Evolutionary conservation across 345 rosid species (phyloP).

Genomic region (Pugionium dolabratum): DNA sequence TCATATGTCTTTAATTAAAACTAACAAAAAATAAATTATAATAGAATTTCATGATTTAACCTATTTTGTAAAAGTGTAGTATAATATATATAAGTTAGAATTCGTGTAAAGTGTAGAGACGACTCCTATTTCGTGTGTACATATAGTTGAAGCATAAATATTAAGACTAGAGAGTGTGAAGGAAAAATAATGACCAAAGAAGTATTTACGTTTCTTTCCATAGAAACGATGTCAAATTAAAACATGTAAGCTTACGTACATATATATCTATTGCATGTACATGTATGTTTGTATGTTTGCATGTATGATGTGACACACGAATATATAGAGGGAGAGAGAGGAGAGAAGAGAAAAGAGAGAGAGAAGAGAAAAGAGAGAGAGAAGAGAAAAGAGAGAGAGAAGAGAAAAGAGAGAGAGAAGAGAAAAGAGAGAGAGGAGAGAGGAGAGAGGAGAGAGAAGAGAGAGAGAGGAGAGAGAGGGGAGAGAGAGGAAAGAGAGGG

Average conservation of each 20-base stretch:
- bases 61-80: too few relatives aligned
- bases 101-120: too few relatives aligned
- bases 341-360: neutral
- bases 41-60: too few relatives aligned
- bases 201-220: slow-evolving; percentile 1
- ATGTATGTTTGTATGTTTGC: neutral
- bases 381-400: neutral
- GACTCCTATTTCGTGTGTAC: neutral
- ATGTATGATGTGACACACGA: neutral
- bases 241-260: neutral
- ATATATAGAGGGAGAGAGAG: slow-evolving; percentile 5
- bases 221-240: too few relatives aligned
- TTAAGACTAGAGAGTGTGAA: neutral
- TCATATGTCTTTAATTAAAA: neutral
- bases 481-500: neutral
- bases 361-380: neutral
- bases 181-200: neutral
- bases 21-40: too few relatives aligned
- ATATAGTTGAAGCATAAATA: neutral
- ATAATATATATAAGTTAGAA: too few relatives aligned
- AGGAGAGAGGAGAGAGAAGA: too few relatives aligned
- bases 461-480: too few relatives aligned
- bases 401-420: too few relatives aligned
- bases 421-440: too few relatives aligned
- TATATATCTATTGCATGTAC: slow-evolving; percentile 15